Conservation (phyloP, 306 rosid species). For the Trifolium repens region DNA sequence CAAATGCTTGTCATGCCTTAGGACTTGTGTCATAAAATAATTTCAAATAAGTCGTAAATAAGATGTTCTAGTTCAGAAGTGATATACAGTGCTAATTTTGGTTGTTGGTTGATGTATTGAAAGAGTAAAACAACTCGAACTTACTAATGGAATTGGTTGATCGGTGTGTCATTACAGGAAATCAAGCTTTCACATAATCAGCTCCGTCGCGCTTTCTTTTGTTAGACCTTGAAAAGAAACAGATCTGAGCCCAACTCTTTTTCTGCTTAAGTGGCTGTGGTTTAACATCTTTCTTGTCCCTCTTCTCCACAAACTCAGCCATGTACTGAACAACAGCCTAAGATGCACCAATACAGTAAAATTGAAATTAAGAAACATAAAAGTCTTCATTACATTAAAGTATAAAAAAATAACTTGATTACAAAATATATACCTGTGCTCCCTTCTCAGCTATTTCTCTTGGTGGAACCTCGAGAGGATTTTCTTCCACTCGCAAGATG, state of each 20-base stretch:
- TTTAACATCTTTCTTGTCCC: conserved; percentile 59
- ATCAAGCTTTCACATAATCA: conserved; percentile 64
- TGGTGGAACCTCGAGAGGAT: conserved; percentile 93
- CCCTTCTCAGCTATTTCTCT: conserved; percentile 75
- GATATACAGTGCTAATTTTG: conserved; percentile 26
- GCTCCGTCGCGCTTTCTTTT: conserved; percentile 72
- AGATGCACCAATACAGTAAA: conserved; percentile 43
- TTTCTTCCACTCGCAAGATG: conserved; percentile 73
- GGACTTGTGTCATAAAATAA: not conserved
- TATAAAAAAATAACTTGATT: conserved; percentile 19
- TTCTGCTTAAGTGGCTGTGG: conserved; percentile 65
- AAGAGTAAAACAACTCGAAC: conserved; percentile 42
- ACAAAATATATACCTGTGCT: conserved; percentile 65
- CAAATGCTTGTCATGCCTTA: not conserved
- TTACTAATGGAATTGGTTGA: conserved; percentile 49
- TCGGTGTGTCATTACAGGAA: conserved; percentile 28
- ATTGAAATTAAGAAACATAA: conserved; percentile 12
- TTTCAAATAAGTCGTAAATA: not conserved
- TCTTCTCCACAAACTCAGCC: conserved; percentile 66
- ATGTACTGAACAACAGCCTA: conserved; percentile 93
- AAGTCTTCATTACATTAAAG: conserved; percentile 12
- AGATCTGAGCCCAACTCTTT: conserved; percentile 77
- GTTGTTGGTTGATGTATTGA: conserved; percentile 20
- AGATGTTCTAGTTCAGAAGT: conserved; percentile 2
- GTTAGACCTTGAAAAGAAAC: conserved; percentile 73